Base-by-base conservation (phyloP, 192 early-diverging fungal genomes). In the Coemansia sp. region DNA sequence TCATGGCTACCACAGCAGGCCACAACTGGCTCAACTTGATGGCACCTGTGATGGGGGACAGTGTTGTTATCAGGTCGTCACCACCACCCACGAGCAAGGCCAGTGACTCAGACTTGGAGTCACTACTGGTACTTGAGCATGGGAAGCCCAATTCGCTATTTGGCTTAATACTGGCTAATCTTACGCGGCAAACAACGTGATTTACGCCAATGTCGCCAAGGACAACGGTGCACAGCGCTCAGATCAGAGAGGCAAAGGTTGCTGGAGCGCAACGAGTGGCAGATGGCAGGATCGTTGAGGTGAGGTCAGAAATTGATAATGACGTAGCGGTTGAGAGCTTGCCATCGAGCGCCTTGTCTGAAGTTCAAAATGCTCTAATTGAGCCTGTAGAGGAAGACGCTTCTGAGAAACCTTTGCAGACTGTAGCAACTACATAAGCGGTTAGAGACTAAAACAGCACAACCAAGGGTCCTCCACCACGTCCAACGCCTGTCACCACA, bases 131-230 rank as follows among this genome's bases (percentile, higher is more conserved):
- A 12, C 31, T 58, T 58, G 16, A 57, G 46, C 20, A 49, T n/a
- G 44, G 39, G 13, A 72, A 66, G 60, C 81, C 73, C 7, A 65
- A 76, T 36, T 83, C 81, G 12, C 81, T 79, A 41, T 75, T 83
- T 65, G 81, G 76, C 6, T 73, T 73, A 22, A 76, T 79, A 29
- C 50, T 83, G 43, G 81, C 76, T 9, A 83, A 24, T 24, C 24
- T 24, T 24, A 24, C 0, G 66, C 72, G 72, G 4, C 57, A 71
- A 10, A 47, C 71, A n/a, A 22, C 71, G 0, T n/a, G 20, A 1
- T 55, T 12, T 27, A 9, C 12, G 24, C 24, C 66, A 3, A 12
- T 47, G 34, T 65, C 71, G 1, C 46, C 29, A n/a, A 47, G 36
- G 18, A 20, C 43, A 31, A 27, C 61, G 18, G 38, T 40, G 0